phyloP scores from a whole-genome alignment of 1,284 basidiomycete genomes.

The Bjerkandera adusta region DNA sequence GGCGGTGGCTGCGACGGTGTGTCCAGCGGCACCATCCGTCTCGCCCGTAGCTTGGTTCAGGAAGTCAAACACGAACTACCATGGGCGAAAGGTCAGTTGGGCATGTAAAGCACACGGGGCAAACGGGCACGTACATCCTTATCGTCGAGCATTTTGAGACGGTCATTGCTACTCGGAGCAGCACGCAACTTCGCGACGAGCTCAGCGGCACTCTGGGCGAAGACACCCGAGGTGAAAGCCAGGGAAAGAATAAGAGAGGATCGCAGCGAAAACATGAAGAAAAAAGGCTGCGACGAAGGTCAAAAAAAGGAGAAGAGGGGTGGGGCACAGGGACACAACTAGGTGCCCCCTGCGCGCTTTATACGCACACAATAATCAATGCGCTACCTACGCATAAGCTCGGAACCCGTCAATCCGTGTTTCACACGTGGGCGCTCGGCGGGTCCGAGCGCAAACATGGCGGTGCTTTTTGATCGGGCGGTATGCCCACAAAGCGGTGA shows the following conservation, averaged over 20 bases:
- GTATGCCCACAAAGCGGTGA: too few relatives aligned
- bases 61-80: slow-evolving; percentile 23
- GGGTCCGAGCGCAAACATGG: too few relatives aligned
- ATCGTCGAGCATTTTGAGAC: slow-evolving; percentile 17
- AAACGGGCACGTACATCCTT: slow-evolving; percentile 13
- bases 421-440: too few relatives aligned
- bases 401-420: too few relatives aligned
- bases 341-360: not conserved
- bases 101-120: not conserved
- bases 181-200: slow-evolving; percentile 13
- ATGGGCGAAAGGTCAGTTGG: not conserved
- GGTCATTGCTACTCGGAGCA: slow-evolving; percentile 11
- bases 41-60: slow-evolving; percentile 10
- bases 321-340: slow-evolving; percentile 2
- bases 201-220: slow-evolving; percentile 15
- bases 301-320: slow-evolving; percentile 1
- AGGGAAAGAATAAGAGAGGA: slow-evolving; percentile 8
- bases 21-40: slow-evolving; percentile 17
- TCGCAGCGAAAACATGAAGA: not conserved
- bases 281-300: slow-evolving; percentile 3
- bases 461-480: too few relatives aligned
- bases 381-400: too few relatives aligned
- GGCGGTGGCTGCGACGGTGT: slow-evolving; percentile 15
- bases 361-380: too few relatives aligned
- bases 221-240: not conserved